Evolutionary conservation across 2,329 filamentous ascomycete genomes (phyloP), one percentile per base, ranked within the genome.

Genomic region (Fusarium sp.): DNA sequence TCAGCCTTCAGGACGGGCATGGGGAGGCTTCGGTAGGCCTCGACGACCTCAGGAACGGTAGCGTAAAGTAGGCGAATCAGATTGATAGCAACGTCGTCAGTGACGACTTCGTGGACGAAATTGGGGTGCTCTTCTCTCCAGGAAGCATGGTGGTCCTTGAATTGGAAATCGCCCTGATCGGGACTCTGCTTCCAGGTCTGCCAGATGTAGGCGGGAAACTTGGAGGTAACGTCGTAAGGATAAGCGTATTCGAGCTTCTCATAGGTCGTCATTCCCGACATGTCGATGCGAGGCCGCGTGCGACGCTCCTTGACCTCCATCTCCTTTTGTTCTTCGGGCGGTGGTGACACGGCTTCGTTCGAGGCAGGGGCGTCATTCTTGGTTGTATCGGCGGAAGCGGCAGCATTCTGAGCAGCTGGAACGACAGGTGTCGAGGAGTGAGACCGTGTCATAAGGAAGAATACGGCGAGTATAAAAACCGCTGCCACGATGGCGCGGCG

Each of bases 121-220:
- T 90, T 91, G 0, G 94, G 95, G 79, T 99, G 94, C 75, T 91
- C 83, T 72, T 92, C 87, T 11, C 93, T 91, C 96, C 96, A 99
- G 67, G 92, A 94, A 16, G 93, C 92, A 82, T 98, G 96, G 64
- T 94, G 87, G 48, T 92, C 89, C 67, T 94, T 90, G 78, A 97
- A 94, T 22, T 85, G 82, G 78, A 99, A 99, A 67, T 92, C 86
- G 53, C 88, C 85, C 24, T 93, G 92, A 3, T 90, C 87, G 0
- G 95, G 94, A 1, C 90, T 92, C 76, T 89, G 91, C 80, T 97
- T 98, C 96, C 96, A 99, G 16, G 96, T 99, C 85, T 99, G 96
- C 96, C 96, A 99, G 78, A 99, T 97, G 84, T 97, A 98, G 60
- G 94, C 94, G 5, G 96, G 96, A 80, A 98, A 98, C 80, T 95